Conservation (phyloP, 2,329 filamentous ascomycete species). For the Monilinia polystroma region DNA sequence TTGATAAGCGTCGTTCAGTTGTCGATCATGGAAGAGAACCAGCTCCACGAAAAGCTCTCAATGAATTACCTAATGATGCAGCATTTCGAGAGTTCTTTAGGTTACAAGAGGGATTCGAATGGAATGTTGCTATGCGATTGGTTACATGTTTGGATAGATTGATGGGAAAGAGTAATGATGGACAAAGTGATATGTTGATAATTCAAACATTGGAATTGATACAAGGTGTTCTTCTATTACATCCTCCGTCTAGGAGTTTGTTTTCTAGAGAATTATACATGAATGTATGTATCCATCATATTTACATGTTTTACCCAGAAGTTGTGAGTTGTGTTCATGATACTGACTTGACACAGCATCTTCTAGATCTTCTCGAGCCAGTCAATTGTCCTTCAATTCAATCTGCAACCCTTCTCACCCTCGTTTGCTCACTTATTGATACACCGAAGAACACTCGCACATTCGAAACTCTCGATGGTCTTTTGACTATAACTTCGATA, state of each 20-base stretch:
- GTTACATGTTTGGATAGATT: conserved; percentile 83
- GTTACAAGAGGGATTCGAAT: conserved; percentile 94
- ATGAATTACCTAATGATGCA: conserved; percentile 73
- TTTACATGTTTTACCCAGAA: neutral
- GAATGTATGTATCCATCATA: conserved; percentile 61
- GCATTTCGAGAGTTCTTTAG: conserved; percentile 97
- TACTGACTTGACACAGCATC: conserved; percentile 53
- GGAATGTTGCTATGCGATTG: conserved; percentile 88
- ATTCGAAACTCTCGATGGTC: conserved; percentile 88
- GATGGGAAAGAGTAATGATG: conserved; percentile 77
- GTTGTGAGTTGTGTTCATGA: neutral
- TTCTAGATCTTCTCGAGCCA: conserved; percentile 91
- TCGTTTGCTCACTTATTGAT: conserved; percentile 85
- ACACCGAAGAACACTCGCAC: conserved; percentile 84
- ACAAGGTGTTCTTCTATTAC: conserved; percentile 82
- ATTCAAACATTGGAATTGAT: conserved; percentile 84
- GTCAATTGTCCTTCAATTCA: conserved; percentile 91
- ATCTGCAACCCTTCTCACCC: conserved; percentile 81
- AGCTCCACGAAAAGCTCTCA: conserved; percentile 58
- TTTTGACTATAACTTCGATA: conserved; percentile 85
- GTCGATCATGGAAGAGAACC: conserved; percentile 43
- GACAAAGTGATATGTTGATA: conserved; percentile 84
- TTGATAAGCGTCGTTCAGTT: conserved; percentile 35
- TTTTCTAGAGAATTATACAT: conserved; percentile 91
- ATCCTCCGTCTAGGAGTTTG: conserved; percentile 82